These are phyloP conservation scores for Viola odorata DNA, from an alignment of 345 rosid species.

Conservation along the genomic window DNA sequence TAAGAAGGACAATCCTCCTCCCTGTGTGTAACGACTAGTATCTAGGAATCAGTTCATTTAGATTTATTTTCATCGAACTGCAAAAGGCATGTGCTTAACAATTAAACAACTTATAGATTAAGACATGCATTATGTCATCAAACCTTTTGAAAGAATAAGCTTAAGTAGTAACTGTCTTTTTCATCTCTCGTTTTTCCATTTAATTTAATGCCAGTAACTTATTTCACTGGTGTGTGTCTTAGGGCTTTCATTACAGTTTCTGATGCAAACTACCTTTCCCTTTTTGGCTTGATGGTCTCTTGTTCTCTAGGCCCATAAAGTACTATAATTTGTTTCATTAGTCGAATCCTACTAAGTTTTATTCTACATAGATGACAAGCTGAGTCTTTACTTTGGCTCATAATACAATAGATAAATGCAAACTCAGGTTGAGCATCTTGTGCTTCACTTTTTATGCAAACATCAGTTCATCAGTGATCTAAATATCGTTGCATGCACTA, in stretches of 20 bases:
- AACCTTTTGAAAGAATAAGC: slow-evolving; percentile 23
- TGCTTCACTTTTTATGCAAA: no score
- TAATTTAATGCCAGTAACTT: not conserved
- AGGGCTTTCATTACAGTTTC: no score
- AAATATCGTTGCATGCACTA: slow-evolving; percentile 6
- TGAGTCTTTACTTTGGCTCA: not conserved
- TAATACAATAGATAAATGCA: no score
- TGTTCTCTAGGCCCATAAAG: not conserved
- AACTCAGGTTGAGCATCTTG: no score
- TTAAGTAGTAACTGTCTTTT: slow-evolving; percentile 2
- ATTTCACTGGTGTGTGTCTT: not conserved
- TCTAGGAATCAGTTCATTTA: slow-evolving; percentile 19
- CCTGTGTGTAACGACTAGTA: slow-evolving; percentile 11
- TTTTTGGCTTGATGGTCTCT: not conserved
- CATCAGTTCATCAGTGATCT: not conserved
- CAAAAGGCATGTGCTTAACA: slow-evolving; percentile 10
- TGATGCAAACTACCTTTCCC: no score
- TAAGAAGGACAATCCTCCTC: slow-evolving; percentile 26
- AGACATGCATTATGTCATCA: slow-evolving; percentile 27
- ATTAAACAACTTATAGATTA: slow-evolving; percentile 12
- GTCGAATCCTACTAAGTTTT: not conserved
- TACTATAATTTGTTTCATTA: not conserved
- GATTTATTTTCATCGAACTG: slow-evolving; percentile 13
- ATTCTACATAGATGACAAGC: not conserved
- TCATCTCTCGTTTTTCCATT: slow-evolving; percentile 2